A percentile compares a stretch with the other conserved stretches of the same genome.
phyloP scores from a whole-genome alignment of 1,284 basidiomycete species.

The Grifola frondosa region DNA sequence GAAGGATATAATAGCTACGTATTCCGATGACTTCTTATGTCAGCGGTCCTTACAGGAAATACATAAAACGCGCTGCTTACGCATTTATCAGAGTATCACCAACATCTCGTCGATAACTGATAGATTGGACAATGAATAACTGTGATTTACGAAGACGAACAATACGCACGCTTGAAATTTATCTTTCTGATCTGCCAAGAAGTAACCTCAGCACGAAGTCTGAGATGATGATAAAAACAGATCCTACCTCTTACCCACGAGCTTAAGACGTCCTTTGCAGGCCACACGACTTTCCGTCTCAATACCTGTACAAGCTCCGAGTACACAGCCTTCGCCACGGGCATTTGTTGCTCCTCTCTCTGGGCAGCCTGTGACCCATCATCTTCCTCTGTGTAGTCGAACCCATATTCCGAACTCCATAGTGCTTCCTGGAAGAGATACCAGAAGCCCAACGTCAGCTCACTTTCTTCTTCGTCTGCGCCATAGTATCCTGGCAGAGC shows the following conservation, averaged over 20 bases:
- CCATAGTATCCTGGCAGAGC: constrained; percentile 75
- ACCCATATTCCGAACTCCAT: constrained; percentile 68
- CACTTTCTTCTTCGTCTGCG: constrained; percentile 81
- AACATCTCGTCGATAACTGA: constrained; percentile 81
- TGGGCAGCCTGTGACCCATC: constrained; percentile 23
- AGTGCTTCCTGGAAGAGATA: constrained; percentile 86
- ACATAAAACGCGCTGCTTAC: constrained; percentile 43
- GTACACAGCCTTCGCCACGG: constrained; percentile 75
- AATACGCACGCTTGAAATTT: constrained; percentile 69
- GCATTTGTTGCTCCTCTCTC: constrained; percentile 45
- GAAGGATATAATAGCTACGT: constrained; percentile 83
- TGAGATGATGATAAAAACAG: constrained; percentile 1
- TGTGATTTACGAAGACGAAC: neutral
- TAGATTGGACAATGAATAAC: neutral
- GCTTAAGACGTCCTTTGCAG: constrained; percentile 39
- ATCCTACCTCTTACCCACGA: constrained; percentile 70
- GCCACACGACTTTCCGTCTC: constrained; percentile 75
- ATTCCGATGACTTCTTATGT: neutral
- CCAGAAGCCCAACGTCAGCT: constrained; percentile 86
- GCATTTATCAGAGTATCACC: constrained; percentile 91
- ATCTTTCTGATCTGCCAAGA: constrained; percentile 63
- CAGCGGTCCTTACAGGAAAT: neutral
- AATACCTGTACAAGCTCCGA: constrained; percentile 71
- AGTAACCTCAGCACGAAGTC: neutral
- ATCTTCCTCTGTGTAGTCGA: constrained; percentile 41